These are phyloP conservation scores for Suhomyces tanzawaensis DNA, from an alignment of 805 yeast genomes.

Conservation along the genomic window DNA sequence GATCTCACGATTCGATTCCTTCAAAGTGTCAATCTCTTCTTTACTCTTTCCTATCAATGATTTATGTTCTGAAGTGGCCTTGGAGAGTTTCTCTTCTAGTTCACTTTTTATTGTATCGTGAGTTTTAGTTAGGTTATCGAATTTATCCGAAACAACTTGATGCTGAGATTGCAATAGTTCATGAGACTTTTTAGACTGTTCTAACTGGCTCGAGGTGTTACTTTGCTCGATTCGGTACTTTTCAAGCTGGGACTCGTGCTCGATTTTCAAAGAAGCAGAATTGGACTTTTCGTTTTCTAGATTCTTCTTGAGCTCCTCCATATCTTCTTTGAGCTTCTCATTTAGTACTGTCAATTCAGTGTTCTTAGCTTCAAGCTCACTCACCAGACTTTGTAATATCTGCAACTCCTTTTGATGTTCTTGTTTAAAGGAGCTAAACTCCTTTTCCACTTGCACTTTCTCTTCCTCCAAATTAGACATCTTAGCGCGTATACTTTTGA, in stretches of 20 bases:
- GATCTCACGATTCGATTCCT: neutral
- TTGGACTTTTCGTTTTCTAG: neutral
- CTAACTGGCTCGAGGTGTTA: no score
- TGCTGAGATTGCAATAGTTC: neutral
- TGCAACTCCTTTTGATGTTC: neutral
- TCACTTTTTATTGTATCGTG: neutral
- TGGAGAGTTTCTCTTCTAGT: neutral
- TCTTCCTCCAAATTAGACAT: neutral
- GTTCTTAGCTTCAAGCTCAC: conserved; percentile 3
- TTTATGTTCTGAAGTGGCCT: no score
- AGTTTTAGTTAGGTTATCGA: neutral
- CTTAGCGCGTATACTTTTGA: neutral
- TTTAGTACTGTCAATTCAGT: neutral
- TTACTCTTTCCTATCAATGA: neutral
- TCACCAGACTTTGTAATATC: neutral
- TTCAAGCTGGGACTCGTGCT: neutral
- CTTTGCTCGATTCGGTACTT: no score
- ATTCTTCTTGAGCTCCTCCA: neutral
- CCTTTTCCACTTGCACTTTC: conserved; percentile 1
- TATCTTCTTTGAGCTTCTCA: neutral
- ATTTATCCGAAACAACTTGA: neutral
- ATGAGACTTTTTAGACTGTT: neutral
- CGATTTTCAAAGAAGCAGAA: neutral
- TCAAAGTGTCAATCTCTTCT: neutral
- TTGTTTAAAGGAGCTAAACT: neutral